These are phyloP conservation scores for Elsinoe ampelina DNA, from an alignment of 2,329 filamentous ascomycete species.

Conservation along the genomic window DNA sequence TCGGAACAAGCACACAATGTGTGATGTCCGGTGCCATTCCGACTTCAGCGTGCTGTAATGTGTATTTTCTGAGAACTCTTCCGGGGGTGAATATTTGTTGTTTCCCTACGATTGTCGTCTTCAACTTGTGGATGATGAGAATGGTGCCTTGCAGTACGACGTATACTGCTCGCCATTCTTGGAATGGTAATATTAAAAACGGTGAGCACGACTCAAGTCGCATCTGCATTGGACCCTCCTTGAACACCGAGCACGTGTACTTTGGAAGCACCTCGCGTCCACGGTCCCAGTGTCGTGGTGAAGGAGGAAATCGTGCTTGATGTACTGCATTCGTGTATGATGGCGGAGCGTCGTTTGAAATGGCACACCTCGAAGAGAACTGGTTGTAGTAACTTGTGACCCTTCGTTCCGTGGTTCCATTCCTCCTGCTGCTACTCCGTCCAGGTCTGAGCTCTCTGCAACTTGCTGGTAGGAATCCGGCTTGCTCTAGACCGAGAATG, in stretches of 20 bases:
- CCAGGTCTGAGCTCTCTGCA: slow-evolving; percentile 1
- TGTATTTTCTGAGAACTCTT: slow-evolving; percentile 57
- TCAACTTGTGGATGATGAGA: slow-evolving; percentile 55
- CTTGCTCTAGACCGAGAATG: slow-evolving; percentile 15
- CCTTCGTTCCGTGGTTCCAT: neutral
- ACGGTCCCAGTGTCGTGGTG: slow-evolving; percentile 16
- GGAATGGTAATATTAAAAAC: slow-evolving; percentile 21
- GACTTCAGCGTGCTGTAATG: slow-evolving; percentile 64
- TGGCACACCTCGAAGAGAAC: slow-evolving; percentile 27
- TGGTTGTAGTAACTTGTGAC: slow-evolving; percentile 26
- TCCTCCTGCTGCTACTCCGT: neutral
- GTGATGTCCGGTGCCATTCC: slow-evolving; percentile 64
- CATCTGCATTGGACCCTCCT: slow-evolving; percentile 25
- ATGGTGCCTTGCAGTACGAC: slow-evolving; percentile 59
- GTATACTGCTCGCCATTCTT: slow-evolving; percentile 39
- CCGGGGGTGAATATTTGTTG: slow-evolving; percentile 39
- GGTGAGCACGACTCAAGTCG: slow-evolving; percentile 27
- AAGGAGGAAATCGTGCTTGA: slow-evolving; percentile 15
- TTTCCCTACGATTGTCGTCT: slow-evolving; percentile 42
- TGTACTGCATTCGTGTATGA: slow-evolving; percentile 22
- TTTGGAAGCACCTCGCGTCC: slow-evolving; percentile 24
- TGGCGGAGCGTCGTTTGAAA: slow-evolving; percentile 25
- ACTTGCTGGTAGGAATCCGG: neutral
- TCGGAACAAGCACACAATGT: slow-evolving; percentile 43
- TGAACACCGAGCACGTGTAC: slow-evolving; percentile 27